Base-by-base conservation (phyloP, 768 basidiomycete genomes). In the Glaciozyma martinii region DNA sequence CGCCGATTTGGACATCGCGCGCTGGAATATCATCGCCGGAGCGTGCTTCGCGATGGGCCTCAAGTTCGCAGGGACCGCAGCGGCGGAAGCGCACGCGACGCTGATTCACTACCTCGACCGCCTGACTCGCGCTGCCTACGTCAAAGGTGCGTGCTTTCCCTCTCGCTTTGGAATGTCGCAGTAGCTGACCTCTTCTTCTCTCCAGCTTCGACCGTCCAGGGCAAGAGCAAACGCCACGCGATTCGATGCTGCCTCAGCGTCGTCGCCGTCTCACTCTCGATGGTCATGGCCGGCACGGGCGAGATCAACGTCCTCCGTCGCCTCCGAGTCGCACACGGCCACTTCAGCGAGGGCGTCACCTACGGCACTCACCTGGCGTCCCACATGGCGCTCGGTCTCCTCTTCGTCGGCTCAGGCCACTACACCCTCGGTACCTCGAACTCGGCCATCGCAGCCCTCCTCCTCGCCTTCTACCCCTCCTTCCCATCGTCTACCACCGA, bases 211-310 rank as follows among this genome's bases (percentile, higher is more conserved):
- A 82, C 86, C 0, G 94, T 90, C 71, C 90, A 95, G 74, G 85
- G 87, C 65, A 87, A 86, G 72, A 90, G 97, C 75, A 87, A 88
- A 72, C 85, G 92, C 3, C 85, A 87, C 9, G 87, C 90, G 5
- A 83, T 93, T 29, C 82, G 92, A 18, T 89, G 91, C 71, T 90
- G 89, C 5, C 79, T 97, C 43, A 93, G 89, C 73, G 78, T 93
- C 47, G 87, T 98, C 61, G 87, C 89, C 0, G 81, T 95, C 43
- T 81, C 92, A 1, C 78, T 95, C 40, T 85, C 88, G 73, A 87
- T 94, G 82, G 87, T 98, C 50, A 94, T 98, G 90, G 91, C 94
- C 3, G 95, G 95, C 15, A 94, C 92, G 0, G 95, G 95, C 5
- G 92, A 98, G 76, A 83, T 97, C 57, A 87, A 86, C 61, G 90